These are phyloP conservation scores for Phylloporus rhodoxanthus DNA, from an alignment of 768 basidiomycete genomes.

Conservation along the genomic window DNA sequence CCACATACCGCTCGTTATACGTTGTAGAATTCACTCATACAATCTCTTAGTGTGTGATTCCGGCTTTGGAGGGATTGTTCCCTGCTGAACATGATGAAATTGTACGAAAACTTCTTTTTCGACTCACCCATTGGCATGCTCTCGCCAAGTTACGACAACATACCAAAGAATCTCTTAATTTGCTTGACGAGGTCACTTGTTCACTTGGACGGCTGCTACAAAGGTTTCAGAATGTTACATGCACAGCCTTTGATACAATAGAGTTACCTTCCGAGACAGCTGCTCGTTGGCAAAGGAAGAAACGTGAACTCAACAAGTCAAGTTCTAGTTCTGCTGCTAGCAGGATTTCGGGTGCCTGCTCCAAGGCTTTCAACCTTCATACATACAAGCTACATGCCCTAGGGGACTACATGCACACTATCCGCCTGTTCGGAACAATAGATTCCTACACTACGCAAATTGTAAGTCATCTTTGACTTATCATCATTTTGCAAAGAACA, in stretches of 20 bases:
- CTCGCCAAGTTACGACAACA: slow-evolving; percentile 33
- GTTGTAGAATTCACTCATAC: too few relatives aligned
- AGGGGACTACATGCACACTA: slow-evolving; percentile 17
- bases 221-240: background rate
- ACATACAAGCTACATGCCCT: slow-evolving; percentile 28
- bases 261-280: background rate
- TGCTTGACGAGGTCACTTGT: slow-evolving; percentile 16
- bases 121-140: slow-evolving; percentile 30
- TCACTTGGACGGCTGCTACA: slow-evolving; percentile 3
- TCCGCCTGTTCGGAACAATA: slow-evolving; percentile 19
- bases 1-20: too few relatives aligned
- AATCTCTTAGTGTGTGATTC: slow-evolving; percentile 24
- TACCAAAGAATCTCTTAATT: slow-evolving; percentile 20
- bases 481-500: too few relatives aligned
- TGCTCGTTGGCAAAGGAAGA: slow-evolving; percentile 9
- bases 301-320: background rate
- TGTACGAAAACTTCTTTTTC: slow-evolving; percentile 21
- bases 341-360: background rate
- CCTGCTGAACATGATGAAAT: slow-evolving; percentile 17
- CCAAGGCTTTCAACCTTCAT: slow-evolving; percentile 21
- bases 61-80: too few relatives aligned
- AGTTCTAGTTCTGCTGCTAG: background rate
- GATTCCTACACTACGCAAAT: slow-evolving; percentile 23
- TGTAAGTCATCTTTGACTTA: slow-evolving; percentile 3
- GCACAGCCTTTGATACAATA: background rate